Conservation (phyloP, 257 asterid genomes). For the Lantana camara region DNA sequence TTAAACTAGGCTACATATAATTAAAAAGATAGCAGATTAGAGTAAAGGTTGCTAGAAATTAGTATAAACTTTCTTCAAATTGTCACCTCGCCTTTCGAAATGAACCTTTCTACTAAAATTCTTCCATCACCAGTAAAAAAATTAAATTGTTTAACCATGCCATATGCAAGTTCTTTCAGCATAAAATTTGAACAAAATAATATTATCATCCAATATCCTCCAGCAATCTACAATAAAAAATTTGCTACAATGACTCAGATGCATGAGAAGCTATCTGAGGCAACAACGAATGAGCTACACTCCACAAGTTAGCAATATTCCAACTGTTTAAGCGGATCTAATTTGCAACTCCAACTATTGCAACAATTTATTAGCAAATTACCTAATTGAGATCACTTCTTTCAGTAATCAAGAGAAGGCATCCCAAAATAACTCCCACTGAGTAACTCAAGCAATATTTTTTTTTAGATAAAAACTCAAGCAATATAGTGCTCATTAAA, state of each 20-base stretch:
- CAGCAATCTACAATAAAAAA: no score
- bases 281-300: constrained; percentile 6
- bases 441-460: not conserved
- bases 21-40: constrained; percentile 14
- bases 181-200: not conserved
- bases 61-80: not conserved
- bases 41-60: constrained; percentile 3
- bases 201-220: constrained; percentile 10
- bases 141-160: no score
- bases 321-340: not conserved
- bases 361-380: not conserved
- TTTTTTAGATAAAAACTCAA: no score
- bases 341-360: not conserved
- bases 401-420: constrained; percentile 3
- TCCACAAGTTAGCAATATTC: constrained; percentile 6
- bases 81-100: not conserved
- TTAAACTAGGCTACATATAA: not conserved
- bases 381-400: not conserved
- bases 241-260: not conserved
- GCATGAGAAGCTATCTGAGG: not conserved
- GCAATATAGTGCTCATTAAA: not conserved
- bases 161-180: no score
- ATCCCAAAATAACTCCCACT: no score
- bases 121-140: no score
- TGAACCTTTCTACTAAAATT: no score